These are phyloP conservation scores for Mallotus japonicus DNA, from an alignment of 441 rosid genomes.

Conservation along the genomic window DNA sequence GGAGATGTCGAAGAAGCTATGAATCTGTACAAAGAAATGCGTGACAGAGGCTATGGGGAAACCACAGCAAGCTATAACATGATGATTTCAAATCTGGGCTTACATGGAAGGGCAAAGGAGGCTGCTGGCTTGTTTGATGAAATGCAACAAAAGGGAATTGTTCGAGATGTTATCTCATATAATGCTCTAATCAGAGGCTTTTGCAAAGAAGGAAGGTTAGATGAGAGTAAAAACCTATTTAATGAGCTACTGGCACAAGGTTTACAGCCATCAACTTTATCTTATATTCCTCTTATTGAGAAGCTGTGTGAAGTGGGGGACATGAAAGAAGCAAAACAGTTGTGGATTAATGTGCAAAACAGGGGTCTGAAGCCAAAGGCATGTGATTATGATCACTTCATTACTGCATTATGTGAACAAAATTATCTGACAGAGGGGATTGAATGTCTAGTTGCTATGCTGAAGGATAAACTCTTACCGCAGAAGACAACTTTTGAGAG, in stretches of 20 bases:
- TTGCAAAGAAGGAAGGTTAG: conserved; percentile 45
- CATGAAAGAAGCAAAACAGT: conserved; percentile 30
- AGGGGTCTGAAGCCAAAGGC: conserved; percentile 33
- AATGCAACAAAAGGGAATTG: conserved; percentile 54
- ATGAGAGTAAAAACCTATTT: conserved; percentile 34
- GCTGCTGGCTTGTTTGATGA: conserved; percentile 48
- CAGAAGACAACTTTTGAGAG: conserved; percentile 21
- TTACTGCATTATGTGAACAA: conserved; percentile 28
- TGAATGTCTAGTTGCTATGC: conserved; percentile 35
- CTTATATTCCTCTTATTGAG: conserved; percentile 38
- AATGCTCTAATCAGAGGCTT: conserved; percentile 45
- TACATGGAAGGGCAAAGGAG: conserved; percentile 35
- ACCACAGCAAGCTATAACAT: conserved; percentile 46
- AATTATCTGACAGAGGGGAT: conserved; percentile 32
- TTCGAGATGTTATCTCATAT: conserved; percentile 42
- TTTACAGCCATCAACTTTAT: conserved; percentile 34
- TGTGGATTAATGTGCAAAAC: conserved; percentile 34
- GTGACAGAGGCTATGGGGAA: conserved; percentile 41
- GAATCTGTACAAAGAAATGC: conserved; percentile 37
- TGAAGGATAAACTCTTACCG: conserved; percentile 30
- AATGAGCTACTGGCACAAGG: conserved; percentile 44
- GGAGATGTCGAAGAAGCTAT: conserved; percentile 37
- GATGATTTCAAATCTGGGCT: conserved; percentile 50
- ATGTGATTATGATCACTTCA: conserved; percentile 22
- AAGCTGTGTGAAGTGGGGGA: conserved; percentile 33